Evolutionary conservation across 768 basidiomycete genomes (phyloP), one percentile per base, ranked within the genome.

Genomic region (Tricholoma saponaceum): DNA sequence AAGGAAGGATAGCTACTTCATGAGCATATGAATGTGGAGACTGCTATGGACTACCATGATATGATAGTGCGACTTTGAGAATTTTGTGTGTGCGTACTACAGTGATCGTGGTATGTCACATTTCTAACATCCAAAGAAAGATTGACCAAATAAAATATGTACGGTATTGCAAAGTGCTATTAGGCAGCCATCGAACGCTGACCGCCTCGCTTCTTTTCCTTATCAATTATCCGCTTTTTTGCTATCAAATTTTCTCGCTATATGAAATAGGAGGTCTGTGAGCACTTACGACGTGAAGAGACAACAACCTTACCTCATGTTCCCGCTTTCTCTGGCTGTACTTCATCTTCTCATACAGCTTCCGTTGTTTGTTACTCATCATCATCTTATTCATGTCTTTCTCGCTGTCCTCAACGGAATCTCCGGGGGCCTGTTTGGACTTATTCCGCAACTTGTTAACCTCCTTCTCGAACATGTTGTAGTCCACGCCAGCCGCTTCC

Each of bases 371-470:
- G 72, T 92, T 94, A 77, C 92, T 96, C 87, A 97, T 87, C 84
- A 98, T 81, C 87, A 98, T 96, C 81, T 95, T 96, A 73, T 91
- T 89, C 89, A 96, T 92, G 68, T 95, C 90, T 65, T 85, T 79
- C 69, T 94, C 92, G 35, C 74, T 71, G 60, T 75, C 75, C 63
- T 72, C 71, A 49, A 63, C 69, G 60, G 71, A 74, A 10, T 63
- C 67, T 54, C 59, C 64, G 1, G 63, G 28, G 37, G 63, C 55
- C 44, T 60, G 66, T 62, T 76, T 74, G 33, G 58, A 62, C 51
- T 70, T 74, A 63, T 79, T 85, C 58, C 70, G 74, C 32, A 80
- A 79, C 68, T 86, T 86, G 63, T 78, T 81, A 51, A 92, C 81
- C 66, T 86, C 82, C 63, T 86, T 85, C 70, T 90, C 87, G 70